phyloP scores from a whole-genome alignment of 768 basidiomycete genomes.

The Boletus patriciae region DNA sequence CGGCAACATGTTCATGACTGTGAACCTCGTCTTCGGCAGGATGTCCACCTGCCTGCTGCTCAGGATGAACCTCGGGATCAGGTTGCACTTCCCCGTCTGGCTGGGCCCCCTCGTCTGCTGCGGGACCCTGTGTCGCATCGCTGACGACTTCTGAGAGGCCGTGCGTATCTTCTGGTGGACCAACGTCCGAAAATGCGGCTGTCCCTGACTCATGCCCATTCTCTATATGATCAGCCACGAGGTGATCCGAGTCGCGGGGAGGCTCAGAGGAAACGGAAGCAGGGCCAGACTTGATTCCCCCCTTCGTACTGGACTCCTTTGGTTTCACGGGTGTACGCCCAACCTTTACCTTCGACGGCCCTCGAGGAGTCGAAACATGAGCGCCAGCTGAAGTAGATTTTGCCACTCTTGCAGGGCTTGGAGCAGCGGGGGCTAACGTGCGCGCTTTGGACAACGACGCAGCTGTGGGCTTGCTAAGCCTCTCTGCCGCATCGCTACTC shows the following conservation, averaged over 20 bases:
- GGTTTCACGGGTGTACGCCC: slow-evolving; percentile 28
- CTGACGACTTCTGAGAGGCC: slow-evolving; percentile 16
- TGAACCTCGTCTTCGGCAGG: slow-evolving; percentile 8
- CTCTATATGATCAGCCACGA: slow-evolving; percentile 21
- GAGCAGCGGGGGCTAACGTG: slow-evolving; percentile 19
- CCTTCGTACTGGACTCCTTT: slow-evolving; percentile 23
- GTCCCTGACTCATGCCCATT: slow-evolving; percentile 28
- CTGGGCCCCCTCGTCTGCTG: no score
- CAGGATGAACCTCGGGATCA: slow-evolving; percentile 13
- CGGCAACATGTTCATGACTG: slow-evolving; percentile 4
- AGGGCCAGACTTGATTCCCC: slow-evolving; percentile 16
- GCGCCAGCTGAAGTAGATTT: slow-evolving; percentile 33
- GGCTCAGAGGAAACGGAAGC: slow-evolving; percentile 28
- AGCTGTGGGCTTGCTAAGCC: slow-evolving; percentile 81
- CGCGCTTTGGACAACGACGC: slow-evolving; percentile 68
- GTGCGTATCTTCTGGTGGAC: slow-evolving; percentile 21
- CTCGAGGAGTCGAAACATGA: slow-evolving; percentile 30
- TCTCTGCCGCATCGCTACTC: slow-evolving; percentile 55
- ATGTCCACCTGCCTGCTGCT: slow-evolving; percentile 7
- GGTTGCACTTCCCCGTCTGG: slow-evolving; percentile 8
- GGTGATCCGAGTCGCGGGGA: slow-evolving; percentile 19
- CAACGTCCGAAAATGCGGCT: slow-evolving; percentile 11
- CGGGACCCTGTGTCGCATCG: slow-evolving; percentile 10
- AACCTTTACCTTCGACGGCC: slow-evolving; percentile 29
- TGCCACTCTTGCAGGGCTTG: slow-evolving; percentile 27